Evolutionary conservation across 2,329 filamentous ascomycete species (phyloP).

Genomic region (Furcasterigmium furcatum): DNA sequence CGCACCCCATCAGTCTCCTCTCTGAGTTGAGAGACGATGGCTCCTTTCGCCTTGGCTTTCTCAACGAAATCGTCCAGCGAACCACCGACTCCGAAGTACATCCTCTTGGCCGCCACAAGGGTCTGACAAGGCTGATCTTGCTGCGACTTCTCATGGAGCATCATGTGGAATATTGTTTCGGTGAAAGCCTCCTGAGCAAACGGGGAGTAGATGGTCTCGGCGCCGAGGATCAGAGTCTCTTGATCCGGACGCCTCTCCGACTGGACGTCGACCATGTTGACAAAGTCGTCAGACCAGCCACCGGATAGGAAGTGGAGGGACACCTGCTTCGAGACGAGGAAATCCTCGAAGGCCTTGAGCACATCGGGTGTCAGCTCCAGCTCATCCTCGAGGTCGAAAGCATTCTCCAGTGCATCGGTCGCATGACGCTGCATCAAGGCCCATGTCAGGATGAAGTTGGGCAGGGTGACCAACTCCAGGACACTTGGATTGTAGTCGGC

Average conservation of each 20-base stretch:
- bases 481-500: constrained; percentile 81
- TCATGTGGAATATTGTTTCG: constrained; percentile 58
- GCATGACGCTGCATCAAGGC: constrained; percentile 40
- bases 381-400: constrained; percentile 53
- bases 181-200: constrained; percentile 67
- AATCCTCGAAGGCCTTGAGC: constrained; percentile 52
- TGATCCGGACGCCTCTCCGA: constrained; percentile 9
- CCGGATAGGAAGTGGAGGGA: constrained; percentile 68
- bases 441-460: constrained; percentile 74
- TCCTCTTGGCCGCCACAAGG: constrained; percentile 70
- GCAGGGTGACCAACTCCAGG: constrained; percentile 73
- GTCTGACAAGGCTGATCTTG: constrained; percentile 28
- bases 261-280: constrained; percentile 50
- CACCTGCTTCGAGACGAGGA: constrained; percentile 48
- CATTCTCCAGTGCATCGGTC: constrained; percentile 35
- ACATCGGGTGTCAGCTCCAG: constrained; percentile 61
- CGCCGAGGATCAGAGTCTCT: constrained; percentile 59
- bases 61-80: constrained; percentile 73
- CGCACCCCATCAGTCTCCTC: constrained; percentile 61
- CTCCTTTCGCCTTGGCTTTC: constrained; percentile 45
- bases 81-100: constrained; percentile 84
- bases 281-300: constrained; percentile 66
- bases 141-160: constrained; percentile 39
- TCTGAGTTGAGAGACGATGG: constrained; percentile 44
- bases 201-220: constrained; percentile 82